Base-by-base conservation (phyloP, 495 filamentous ascomycete genomes). In the Tirmania nivea region DNA sequence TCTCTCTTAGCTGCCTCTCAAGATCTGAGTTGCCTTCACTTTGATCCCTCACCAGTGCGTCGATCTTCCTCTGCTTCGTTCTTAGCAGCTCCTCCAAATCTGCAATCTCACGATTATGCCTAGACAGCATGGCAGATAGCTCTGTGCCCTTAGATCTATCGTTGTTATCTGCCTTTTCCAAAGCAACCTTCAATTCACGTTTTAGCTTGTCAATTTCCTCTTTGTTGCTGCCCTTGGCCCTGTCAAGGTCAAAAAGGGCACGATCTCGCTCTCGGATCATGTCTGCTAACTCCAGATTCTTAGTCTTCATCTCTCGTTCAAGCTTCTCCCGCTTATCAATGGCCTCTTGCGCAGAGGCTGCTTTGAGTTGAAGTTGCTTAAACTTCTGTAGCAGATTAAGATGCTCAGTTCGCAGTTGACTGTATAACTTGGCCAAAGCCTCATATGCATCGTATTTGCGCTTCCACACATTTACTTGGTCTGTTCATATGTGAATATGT, bases 391-490 rank as follows among this genome's bases (percentile, higher is more conserved):
- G 71, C 4, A 97, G 74, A 59, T 96, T 88, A 16, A 97, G 73
- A 71, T 97, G 90, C 69, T 97, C 90, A 56, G 87, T 81, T 51
- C 90, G 84, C 52, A 97, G 72, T 66, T 96, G 90, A 14, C 88
- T 93, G 67, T 97, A 97, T 7, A 97, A 74, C 69, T 96, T 96
- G 45, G 90, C 90, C 52, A 97, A 70, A 3, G 89, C 83, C 64
- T 97, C 92, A 60, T 96, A 97, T 69, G 89, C 83, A 64, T 97
- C 92, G 60, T 96, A 97, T 69, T 96, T 97, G 35, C 84, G 78
- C 54, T 90, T 75, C 90, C 90, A 96, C 1, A 87, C 94, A 66
- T 94, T 94, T 0, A 64, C 58, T 48, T 64, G 62, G 35, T 64
- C 61, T 63, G 48, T 50, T 50, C 21, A 31, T 7, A 31, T 31